phyloP scores from a whole-genome alignment of 768 basidiomycete genomes.

The Termitomyces sp. region DNA sequence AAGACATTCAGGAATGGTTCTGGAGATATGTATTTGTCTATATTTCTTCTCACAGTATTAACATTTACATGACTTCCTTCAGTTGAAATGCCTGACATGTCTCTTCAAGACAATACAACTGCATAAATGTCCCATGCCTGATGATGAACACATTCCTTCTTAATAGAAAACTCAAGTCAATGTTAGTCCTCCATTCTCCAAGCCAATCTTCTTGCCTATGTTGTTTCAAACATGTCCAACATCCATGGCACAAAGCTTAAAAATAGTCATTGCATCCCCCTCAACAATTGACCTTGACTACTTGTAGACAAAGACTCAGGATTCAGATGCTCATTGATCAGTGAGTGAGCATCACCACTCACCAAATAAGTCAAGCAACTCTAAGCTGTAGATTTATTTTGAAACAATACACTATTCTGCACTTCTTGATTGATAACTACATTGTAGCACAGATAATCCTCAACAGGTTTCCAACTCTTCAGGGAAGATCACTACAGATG shows the following conservation, averaged over 20 bases:
- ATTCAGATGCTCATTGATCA: constrained; percentile 46
- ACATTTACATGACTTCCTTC: too few relatives aligned
- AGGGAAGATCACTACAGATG: constrained; percentile 55
- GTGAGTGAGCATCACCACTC: constrained; percentile 24
- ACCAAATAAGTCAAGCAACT: too few relatives aligned
- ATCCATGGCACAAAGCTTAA: constrained; percentile 43
- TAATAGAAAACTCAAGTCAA: too few relatives aligned
- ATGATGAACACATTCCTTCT: too few relatives aligned
- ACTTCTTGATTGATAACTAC: constrained; percentile 51
- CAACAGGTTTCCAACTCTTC: constrained; percentile 69
- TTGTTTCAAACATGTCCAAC: constrained; percentile 46
- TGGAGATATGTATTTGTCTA: too few relatives aligned
- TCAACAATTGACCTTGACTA: constrained; percentile 53
- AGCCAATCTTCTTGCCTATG: constrained; percentile 54
- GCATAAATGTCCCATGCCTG: too few relatives aligned
- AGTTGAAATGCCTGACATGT: too few relatives aligned
- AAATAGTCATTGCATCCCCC: constrained; percentile 49
- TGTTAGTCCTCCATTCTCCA: constrained; percentile 28
- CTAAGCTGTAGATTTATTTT: constrained; percentile 28
- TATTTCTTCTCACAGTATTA: too few relatives aligned
- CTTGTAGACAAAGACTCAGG: constrained; percentile 67
- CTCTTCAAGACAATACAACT: too few relatives aligned
- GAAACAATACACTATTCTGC: constrained; percentile 47
- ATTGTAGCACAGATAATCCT: constrained; percentile 45
- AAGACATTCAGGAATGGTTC: too few relatives aligned